Evolutionary conservation across 352 stramenopile genomes (phyloP), one percentile per base, ranked within the genome.

Genomic region (Globisporangium rhizosaccharum): DNA sequence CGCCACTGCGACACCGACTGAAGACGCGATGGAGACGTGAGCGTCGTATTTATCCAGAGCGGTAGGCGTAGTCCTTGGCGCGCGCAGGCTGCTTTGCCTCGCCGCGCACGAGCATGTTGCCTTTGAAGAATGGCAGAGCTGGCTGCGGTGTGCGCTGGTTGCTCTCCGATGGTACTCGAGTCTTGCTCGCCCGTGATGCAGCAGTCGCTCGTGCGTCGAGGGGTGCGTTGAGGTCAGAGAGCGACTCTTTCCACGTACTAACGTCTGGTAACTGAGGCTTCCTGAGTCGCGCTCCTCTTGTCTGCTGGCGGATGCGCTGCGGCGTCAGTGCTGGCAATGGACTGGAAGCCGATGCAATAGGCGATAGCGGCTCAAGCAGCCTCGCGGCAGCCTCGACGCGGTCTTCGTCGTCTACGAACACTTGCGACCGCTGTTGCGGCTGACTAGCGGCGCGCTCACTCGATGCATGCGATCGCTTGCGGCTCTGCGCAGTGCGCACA

Each of bases 61-160:
- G 73, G 49, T 66, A 81, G 42, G 65, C 44, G 52, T 77, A 77
- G 61, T 76, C 63, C 33, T 71, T 77, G n/a, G 71, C 66, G 45
- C 71, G 66, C 51, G 72, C 36, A 47, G 42, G 26, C 25, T 47
- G 57, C 61, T 82, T 79, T 36, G 74, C 65, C 25, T 79, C 70
- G 25, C 78, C 78, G 65, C 71, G 59, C 39, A 89, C 76, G 37
- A 82, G 57, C 67, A 91, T 79, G 56, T 85, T 87, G 23, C 79
- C 79, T 2, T 74, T 69, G 66, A 88, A 92, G 53, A 92, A 92
- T 57, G 82, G 82, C 46, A 88, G 56, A 14, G 63, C 67, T 23
- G 28, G 41, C 57, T 71, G 28, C 36, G 41, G 39, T 26, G 17
- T 2, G 66, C 72, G 49, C 65, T 59, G 49, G 63, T 68, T 72